Evolutionary conservation across 768 basidiomycete species (phyloP).

Genomic region (Tylopilus balloui): DNA sequence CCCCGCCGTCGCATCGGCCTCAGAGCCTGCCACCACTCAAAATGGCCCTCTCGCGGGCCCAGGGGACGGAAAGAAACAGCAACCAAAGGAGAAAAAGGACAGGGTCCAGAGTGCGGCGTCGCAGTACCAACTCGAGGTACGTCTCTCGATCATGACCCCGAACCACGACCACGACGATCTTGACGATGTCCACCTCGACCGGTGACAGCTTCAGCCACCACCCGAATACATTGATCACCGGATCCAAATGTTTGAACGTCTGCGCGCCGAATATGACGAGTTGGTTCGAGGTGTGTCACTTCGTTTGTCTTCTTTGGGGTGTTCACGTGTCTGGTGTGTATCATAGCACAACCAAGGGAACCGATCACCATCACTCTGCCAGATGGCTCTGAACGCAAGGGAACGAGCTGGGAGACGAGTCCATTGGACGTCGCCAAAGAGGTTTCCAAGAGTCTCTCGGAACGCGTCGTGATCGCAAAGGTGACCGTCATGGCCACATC

Average conservation of each 20-base stretch:
- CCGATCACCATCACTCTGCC: slow-evolving; percentile 81
- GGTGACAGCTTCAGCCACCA: slow-evolving; percentile 66
- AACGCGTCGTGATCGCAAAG: slow-evolving; percentile 91
- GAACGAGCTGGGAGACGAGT: slow-evolving; percentile 89
- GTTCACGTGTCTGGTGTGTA: not conserved
- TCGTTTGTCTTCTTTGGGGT: not conserved
- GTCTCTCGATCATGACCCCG: not conserved
- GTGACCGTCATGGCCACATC: slow-evolving; percentile 31
- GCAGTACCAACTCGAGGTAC: slow-evolving; percentile 63
- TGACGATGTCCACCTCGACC: not conserved
- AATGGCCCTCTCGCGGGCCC: slow-evolving; percentile 38
- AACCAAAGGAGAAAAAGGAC: slow-evolving; percentile 43
- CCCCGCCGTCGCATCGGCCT: slow-evolving; percentile 45
- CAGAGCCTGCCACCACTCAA: slow-evolving; percentile 46
- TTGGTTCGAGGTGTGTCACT: slow-evolving; percentile 60
- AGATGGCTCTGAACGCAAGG: slow-evolving; percentile 81
- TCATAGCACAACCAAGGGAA: slow-evolving; percentile 66
- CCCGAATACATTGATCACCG: slow-evolving; percentile 89
- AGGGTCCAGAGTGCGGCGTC: slow-evolving; percentile 33
- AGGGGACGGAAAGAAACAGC: slow-evolving; percentile 32
- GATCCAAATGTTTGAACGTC: slow-evolving; percentile 81
- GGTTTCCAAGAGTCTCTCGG: slow-evolving; percentile 81
- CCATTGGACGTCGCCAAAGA: slow-evolving; percentile 89
- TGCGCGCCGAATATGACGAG: slow-evolving; percentile 80
- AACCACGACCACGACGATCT: not conserved